A percentile compares a stretch with the other conserved stretches of the same genome.
Conservation (phyloP, 345 rosid species). For the Barbarea vulgaris region DNA sequence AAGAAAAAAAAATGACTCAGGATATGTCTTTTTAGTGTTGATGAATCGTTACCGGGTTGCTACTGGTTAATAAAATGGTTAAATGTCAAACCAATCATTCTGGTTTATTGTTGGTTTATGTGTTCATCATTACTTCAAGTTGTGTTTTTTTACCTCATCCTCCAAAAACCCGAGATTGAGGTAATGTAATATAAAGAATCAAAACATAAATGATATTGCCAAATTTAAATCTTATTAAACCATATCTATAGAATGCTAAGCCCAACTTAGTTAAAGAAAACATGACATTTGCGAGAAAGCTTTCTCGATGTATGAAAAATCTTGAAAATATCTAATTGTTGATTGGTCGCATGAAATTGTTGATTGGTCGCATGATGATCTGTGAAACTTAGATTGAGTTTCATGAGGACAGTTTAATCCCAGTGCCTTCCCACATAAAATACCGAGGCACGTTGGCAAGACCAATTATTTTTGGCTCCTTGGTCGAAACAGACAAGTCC, state of each 20-base stretch:
- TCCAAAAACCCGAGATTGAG: neutral
- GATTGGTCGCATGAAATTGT: too few relatives aligned
- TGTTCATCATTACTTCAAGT: neutral
- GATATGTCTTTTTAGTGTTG: conserved; percentile 24
- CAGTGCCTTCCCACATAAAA: too few relatives aligned
- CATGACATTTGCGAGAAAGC: neutral
- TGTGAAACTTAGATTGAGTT: too few relatives aligned
- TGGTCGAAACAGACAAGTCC: too few relatives aligned
- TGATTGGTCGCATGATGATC: too few relatives aligned
- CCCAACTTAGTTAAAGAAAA: too few relatives aligned
- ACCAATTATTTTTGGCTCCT: too few relatives aligned
- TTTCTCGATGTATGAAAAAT: neutral
- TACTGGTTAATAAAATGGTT: conserved; percentile 34
- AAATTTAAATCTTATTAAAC: too few relatives aligned
- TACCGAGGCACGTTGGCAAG: too few relatives aligned
- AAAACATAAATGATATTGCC: neutral
- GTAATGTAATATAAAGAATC: neutral
- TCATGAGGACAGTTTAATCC: too few relatives aligned
- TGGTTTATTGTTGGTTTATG: neutral
- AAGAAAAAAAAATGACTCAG: conserved; percentile 24
- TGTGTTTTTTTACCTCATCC: neutral
- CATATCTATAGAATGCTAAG: too few relatives aligned
- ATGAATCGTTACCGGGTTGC: conserved; percentile 9
- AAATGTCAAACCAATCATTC: neutral
- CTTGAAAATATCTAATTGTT: neutral